These are phyloP conservation scores for Arabis alpina DNA, from an alignment of 345 rosid genomes.

Conservation along the genomic window DNA sequence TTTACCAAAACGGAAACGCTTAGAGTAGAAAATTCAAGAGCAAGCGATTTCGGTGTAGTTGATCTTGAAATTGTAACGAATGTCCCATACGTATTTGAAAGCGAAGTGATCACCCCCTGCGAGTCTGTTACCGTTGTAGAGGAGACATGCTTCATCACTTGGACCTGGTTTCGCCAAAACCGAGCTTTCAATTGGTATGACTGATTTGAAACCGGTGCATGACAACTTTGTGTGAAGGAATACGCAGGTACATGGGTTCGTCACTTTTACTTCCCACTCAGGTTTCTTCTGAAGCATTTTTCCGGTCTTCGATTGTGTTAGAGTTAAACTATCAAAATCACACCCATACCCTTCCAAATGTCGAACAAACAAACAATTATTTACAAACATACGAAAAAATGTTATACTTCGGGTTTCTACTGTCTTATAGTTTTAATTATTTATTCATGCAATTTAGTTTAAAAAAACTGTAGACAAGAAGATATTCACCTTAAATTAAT, in stretches of 20 bases:
- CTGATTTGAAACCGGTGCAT: constrained; percentile 29
- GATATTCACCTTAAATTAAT: too few species aligned
- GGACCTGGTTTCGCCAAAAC: neutral
- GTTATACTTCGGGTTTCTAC: too few species aligned
- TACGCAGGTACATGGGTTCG: neutral
- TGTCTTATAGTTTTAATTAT: neutral
- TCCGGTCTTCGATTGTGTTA: constrained; percentile 24
- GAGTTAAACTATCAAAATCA: neutral
- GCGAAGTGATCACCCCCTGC: neutral
- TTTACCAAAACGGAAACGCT: neutral
- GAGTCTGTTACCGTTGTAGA: neutral
- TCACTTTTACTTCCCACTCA: constrained; percentile 28
- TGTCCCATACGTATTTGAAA: constrained; percentile 34
- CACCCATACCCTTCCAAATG: neutral
- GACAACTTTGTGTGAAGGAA: neutral
- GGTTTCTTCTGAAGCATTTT: constrained; percentile 2
- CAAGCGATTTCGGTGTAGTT: neutral
- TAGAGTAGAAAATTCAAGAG: neutral
- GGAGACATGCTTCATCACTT: constrained; percentile 6
- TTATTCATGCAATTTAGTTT: too few species aligned
- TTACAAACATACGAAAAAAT: neutral
- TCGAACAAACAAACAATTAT: neutral
- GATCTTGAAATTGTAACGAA: constrained; percentile 21
- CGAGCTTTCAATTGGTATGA: neutral
- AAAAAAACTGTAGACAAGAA: neutral